phyloP scores from a whole-genome alignment of 371 early-diverging fungal genomes.

The Actinomortierella ambigua region DNA sequence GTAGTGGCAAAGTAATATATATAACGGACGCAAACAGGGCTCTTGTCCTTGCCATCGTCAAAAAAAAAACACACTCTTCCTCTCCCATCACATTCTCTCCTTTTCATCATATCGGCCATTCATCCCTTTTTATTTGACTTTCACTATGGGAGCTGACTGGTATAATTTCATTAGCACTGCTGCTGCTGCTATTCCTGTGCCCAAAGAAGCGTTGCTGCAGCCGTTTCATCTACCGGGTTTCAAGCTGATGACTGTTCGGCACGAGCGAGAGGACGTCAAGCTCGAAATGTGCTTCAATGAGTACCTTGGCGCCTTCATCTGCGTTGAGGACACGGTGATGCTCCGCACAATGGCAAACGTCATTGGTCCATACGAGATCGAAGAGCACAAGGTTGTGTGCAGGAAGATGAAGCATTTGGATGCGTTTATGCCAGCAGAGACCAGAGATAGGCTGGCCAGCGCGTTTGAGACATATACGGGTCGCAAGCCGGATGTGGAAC shows the following conservation, averaged over 20 bases:
- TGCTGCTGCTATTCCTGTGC: constrained; percentile 8
- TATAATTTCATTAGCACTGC: not conserved
- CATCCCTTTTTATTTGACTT: not conserved
- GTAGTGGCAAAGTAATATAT: no score
- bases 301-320: constrained; percentile 4
- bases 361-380: constrained; percentile 2
- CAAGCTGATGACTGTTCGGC: constrained; percentile 3
- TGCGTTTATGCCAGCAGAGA: constrained; percentile 4
- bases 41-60: no score
- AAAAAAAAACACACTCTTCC: no score
- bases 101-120: constrained; percentile 3
- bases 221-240: constrained; percentile 5
- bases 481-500: constrained; percentile 1
- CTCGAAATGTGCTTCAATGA: not conserved
- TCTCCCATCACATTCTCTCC: not conserved
- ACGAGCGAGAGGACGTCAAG: not conserved
- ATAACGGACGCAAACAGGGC: no score
- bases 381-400: not conserved
- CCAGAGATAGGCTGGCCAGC: constrained; percentile 3
- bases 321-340: not conserved
- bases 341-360: not conserved
- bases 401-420: constrained; percentile 1
- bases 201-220: constrained; percentile 2
- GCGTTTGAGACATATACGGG: constrained; percentile 5
- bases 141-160: constrained; percentile 4